Evolutionary conservation across 23 red algal genomes (phyloP).

Genomic region (Gracilaria domingensis): DNA sequence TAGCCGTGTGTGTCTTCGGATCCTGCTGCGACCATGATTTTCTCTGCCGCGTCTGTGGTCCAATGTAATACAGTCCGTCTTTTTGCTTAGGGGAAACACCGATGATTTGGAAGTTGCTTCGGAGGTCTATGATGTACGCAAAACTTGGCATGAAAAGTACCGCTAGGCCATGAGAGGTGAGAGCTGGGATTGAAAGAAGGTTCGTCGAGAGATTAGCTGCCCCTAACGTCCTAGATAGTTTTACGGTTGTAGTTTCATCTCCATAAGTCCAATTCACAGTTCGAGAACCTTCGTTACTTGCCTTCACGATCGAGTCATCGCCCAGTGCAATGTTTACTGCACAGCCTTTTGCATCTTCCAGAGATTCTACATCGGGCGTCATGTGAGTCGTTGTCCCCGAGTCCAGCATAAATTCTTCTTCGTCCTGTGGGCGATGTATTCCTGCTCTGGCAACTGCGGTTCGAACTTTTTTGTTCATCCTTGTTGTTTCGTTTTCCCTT

Average conservation of each 20-base stretch:
- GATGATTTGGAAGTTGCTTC: constrained; percentile 16
- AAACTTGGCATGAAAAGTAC: background rate
- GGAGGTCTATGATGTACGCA: constrained; percentile 31
- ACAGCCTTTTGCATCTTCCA: background rate
- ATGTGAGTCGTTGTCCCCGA: constrained; percentile 50
- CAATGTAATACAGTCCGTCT: constrained; percentile 43
- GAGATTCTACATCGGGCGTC: background rate
- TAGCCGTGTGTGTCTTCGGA: background rate
- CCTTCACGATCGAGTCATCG: constrained; percentile 48
- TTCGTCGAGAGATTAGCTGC: constrained; percentile 31
- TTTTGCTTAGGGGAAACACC: constrained; percentile 13
- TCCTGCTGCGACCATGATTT: background rate
- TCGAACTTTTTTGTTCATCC: background rate
- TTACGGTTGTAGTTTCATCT: background rate
- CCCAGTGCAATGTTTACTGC: constrained; percentile 27
- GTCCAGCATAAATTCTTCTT: constrained; percentile 27
- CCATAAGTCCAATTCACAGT: background rate
- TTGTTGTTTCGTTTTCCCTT: background rate
- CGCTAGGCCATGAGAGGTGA: background rate
- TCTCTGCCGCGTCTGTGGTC: background rate
- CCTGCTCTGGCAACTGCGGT: background rate
- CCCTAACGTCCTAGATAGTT: background rate
- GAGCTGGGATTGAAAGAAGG: constrained; percentile 51
- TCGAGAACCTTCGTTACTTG: background rate
- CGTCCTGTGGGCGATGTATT: background rate